Base-by-base conservation (phyloP, 139 green algal genomes). In the Marvania coccoides region DNA sequence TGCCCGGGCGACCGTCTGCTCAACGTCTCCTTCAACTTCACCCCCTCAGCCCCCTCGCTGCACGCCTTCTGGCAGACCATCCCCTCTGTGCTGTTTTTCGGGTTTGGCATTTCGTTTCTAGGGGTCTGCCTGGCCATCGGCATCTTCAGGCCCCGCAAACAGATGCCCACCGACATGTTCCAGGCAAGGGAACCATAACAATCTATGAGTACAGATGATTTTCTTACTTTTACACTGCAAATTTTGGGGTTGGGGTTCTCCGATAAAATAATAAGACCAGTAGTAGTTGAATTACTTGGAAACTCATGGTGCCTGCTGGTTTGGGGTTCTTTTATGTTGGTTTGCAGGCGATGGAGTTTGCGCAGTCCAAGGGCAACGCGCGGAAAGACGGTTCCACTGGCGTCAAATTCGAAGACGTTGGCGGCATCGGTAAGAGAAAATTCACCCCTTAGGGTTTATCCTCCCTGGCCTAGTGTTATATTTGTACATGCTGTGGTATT, bases 261-360 rank as follows among this genome's bases (percentile, higher is more conserved):
- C n/a, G n/a, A n/a, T n/a, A n/a, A n/a, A n/a, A n/a, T n/a, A n/a
- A n/a, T n/a, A n/a, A n/a, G n/a, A n/a, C n/a, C n/a, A n/a, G n/a
- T n/a, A n/a, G n/a, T n/a, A n/a, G n/a, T n/a, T n/a, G n/a, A n/a
- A n/a, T n/a, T n/a, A n/a, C n/a, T n/a, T n/a, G n/a, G n/a, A n/a
- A n/a, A n/a, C n/a, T n/a, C n/a, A n/a, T n/a, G n/a, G n/a, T n/a
- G n/a, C n/a, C n/a, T n/a, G n/a, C n/a, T n/a, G n/a, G n/a, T n/a
- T n/a, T n/a, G n/a, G n/a, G n/a, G n/a, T n/a, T n/a, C n/a, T n/a
- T n/a, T n/a, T n/a, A n/a, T n/a, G n/a, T n/a, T n/a, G n/a, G n/a
- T n/a, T n/a, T n/a, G 1, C 76, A 89, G 55, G 92, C 91, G 24
- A 86, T 91, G 69, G 90, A 96, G 77, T 98, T 96, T 87, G 92